A percentile compares a stretch with the other conserved stretches of the same genome.
These are phyloP conservation scores for Annulohypoxylon moriforme DNA, from an alignment of 495 filamentous ascomycete species.

Conservation along the genomic window DNA sequence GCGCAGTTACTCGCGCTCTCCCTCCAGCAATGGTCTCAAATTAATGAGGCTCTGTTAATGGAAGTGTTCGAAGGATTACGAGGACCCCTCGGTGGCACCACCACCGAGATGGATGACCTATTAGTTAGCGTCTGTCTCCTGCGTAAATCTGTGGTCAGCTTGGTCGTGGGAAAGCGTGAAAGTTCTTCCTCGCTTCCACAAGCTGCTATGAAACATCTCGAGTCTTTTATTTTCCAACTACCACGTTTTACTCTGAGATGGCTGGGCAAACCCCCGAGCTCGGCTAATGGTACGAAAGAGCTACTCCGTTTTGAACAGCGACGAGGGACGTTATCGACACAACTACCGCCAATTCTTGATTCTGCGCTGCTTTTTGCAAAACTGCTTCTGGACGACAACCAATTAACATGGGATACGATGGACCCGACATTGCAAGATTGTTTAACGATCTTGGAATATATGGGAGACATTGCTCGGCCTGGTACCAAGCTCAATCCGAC, in stretches of 20 bases:
- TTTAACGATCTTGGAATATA: conserved; percentile 60
- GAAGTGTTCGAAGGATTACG: conserved; percentile 64
- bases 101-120: conserved; percentile 75
- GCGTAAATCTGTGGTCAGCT: conserved; percentile 68
- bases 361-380: conserved; percentile 66
- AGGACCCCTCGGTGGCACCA: conserved; percentile 71
- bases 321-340: conserved; percentile 59
- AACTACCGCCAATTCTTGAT: conserved; percentile 63
- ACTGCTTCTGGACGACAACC: conserved; percentile 52
- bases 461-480: conserved; percentile 50
- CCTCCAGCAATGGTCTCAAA: conserved; percentile 50
- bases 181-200: conserved; percentile 5
- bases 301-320: conserved; percentile 66
- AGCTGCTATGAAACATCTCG: conserved; percentile 49
- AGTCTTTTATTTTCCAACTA: conserved; percentile 62
- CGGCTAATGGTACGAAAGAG: conserved; percentile 59
- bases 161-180: conserved; percentile 52
- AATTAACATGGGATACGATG: conserved; percentile 60
- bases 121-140: conserved; percentile 70
- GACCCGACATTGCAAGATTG: conserved; percentile 68
- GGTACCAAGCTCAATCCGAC: conserved; percentile 49
- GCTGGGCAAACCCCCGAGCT: conserved; percentile 63
- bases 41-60: conserved; percentile 54
- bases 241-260: conserved; percentile 65
- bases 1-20: conserved; percentile 59